Conservation (phyloP, 768 basidiomycete genomes). For the Suillus occidentalis region DNA sequence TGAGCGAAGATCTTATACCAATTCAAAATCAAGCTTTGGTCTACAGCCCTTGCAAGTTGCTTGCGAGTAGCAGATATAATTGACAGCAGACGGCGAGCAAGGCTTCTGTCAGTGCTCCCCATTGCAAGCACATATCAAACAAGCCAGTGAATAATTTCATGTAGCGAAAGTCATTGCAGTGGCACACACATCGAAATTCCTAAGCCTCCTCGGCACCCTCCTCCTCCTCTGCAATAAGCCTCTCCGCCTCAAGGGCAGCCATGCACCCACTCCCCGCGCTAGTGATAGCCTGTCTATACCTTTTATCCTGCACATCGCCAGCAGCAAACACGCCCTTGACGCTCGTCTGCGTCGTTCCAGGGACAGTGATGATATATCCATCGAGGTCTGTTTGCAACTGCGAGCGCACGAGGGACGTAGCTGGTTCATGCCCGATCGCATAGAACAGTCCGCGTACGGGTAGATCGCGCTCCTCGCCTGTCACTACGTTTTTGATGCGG, state of each 20-base stretch:
- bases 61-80: neutral
- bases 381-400: conserved; percentile 91
- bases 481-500: conserved; percentile 77
- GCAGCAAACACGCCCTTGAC: conserved; percentile 97
- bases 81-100: neutral
- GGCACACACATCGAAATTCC: neutral
- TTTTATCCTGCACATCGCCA: conserved; percentile 97
- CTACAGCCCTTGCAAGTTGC: neutral
- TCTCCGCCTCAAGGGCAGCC: conserved; percentile 95
- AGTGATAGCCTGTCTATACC: conserved; percentile 95
- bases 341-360: conserved; percentile 93
- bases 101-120: neutral
- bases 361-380: conserved; percentile 94
- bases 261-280: conserved; percentile 93
- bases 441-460: conserved; percentile 93
- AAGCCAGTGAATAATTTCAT: neutral
- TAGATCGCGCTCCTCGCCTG: conserved; percentile 81
- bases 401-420: conserved; percentile 79
- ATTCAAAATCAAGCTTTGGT: neutral
- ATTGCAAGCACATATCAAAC: neutral
- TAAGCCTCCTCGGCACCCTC: conserved; percentile 43
- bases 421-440: conserved; percentile 95
- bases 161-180: neutral
- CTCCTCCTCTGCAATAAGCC: conserved; percentile 88
- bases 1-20: neutral